These are phyloP conservation scores for Sequoia sempervirens DNA, from an alignment of 75 land plant genomes.

Conservation along the genomic window DNA sequence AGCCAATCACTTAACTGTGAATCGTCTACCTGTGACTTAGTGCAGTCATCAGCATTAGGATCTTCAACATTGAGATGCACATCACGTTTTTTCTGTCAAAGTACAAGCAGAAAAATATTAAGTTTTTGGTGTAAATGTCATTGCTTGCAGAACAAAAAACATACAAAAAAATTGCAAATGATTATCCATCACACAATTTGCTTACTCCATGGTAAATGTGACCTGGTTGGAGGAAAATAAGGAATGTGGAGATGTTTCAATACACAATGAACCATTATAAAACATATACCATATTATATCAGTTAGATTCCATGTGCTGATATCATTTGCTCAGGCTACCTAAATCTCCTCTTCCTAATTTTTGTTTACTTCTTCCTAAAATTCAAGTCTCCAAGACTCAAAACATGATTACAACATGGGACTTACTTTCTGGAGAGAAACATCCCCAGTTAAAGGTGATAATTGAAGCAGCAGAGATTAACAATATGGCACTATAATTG, in stretches of 20 bases:
- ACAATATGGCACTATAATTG: not conserved
- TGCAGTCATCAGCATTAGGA: slow-evolving; percentile 79
- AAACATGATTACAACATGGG: not conserved
- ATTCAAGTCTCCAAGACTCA: not conserved
- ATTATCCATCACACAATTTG: not conserved
- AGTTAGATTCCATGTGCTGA: not conserved
- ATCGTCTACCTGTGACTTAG: slow-evolving; percentile 35
- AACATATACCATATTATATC: not conserved
- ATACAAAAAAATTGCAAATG: not conserved
- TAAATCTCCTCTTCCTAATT: not conserved
- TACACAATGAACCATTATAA: not conserved
- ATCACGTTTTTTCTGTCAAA: slow-evolving; percentile 10
- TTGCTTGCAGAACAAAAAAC: not conserved
- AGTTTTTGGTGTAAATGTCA: not conserved
- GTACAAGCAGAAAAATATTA: slow-evolving; percentile 3
- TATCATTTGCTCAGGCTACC: not conserved
- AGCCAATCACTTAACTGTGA: slow-evolving; percentile 46
- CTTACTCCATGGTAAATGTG: not conserved
- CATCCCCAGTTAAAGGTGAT: not conserved
- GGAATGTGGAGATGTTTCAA: not conserved
- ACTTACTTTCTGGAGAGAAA: not conserved
- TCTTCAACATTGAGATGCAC: slow-evolving; percentile 26
- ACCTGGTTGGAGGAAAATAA: not conserved
- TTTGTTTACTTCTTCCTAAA: not conserved
- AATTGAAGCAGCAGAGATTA: not conserved